phyloP scores from a whole-genome alignment of 2,329 filamentous ascomycete species.

The Venturia pyrina region DNA sequence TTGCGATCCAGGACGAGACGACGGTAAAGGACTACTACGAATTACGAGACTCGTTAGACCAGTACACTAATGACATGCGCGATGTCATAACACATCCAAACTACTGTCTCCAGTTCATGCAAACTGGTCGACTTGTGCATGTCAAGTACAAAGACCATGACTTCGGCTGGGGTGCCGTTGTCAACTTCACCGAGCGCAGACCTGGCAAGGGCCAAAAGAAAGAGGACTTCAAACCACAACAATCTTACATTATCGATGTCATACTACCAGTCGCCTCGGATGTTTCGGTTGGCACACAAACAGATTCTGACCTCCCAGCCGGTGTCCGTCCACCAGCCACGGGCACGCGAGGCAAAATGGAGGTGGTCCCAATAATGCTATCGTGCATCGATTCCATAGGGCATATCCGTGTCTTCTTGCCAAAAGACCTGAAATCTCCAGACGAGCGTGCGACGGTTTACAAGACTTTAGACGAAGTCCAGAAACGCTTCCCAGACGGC shows the following conservation, averaged over 20 bases:
- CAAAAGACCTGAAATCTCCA: conserved; percentile 59
- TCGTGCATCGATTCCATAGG: conserved; percentile 78
- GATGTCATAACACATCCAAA: conserved; percentile 85
- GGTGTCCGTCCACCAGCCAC: conserved; percentile 50
- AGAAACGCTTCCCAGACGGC: conserved; percentile 84
- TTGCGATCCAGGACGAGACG: conserved; percentile 74
- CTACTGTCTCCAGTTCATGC: conserved; percentile 74
- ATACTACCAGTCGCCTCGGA: conserved; percentile 54
- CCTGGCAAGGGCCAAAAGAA: conserved; percentile 54
- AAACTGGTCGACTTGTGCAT: conserved; percentile 76
- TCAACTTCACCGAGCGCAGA: conserved; percentile 60
- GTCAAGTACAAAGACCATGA: conserved; percentile 72
- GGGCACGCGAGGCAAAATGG: conserved; percentile 60
- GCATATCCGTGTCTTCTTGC: conserved; percentile 74
- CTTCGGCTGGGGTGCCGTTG: conserved; percentile 90
- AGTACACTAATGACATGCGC: conserved; percentile 80
- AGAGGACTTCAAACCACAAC: conserved; percentile 61
- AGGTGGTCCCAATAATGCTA: conserved; percentile 77
- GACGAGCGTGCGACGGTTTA: conserved; percentile 60
- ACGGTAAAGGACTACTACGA: conserved; percentile 93
- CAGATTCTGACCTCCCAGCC: conserved; percentile 55
- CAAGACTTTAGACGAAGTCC: conserved; percentile 65
- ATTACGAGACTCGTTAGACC: conserved; percentile 71
- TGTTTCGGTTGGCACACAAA: conserved; percentile 44
- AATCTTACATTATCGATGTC: conserved; percentile 76